These are phyloP conservation scores for Nitzschia palea DNA, from an alignment of 108 stramenopile genomes.

Conservation along the genomic window DNA sequence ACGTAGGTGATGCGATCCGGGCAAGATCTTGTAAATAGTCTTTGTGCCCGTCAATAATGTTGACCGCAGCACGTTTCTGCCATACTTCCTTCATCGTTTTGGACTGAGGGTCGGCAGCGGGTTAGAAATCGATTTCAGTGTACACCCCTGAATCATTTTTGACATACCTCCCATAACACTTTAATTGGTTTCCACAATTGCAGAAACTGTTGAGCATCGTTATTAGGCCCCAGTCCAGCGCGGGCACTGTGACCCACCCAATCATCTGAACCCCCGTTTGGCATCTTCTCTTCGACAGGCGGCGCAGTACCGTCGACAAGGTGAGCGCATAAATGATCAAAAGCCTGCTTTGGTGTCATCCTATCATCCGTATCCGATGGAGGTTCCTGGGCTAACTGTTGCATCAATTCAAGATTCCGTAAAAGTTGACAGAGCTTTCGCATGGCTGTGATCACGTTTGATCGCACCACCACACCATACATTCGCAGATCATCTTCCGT, in stretches of 20 bases:
- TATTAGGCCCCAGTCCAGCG: slow-evolving; percentile 82
- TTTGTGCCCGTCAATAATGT: slow-evolving; percentile 87
- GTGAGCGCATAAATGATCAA: slow-evolving; percentile 50
- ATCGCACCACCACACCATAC: slow-evolving; percentile 85
- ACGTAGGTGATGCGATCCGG: slow-evolving; percentile 76
- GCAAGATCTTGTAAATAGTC: slow-evolving; percentile 81
- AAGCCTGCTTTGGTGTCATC: slow-evolving; percentile 74
- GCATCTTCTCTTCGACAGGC: slow-evolving; percentile 22
- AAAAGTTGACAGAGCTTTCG: slow-evolving; percentile 73
- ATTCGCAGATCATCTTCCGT: slow-evolving; percentile 79
- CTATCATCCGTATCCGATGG: slow-evolving; percentile 39
- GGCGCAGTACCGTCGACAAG: slow-evolving; percentile 75
- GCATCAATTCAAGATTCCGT: slow-evolving; percentile 62
- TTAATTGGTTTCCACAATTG: slow-evolving; percentile 73
- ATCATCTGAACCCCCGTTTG: slow-evolving; percentile 51
- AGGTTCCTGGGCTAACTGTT: slow-evolving; percentile 63
- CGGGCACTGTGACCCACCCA: slow-evolving; percentile 86
- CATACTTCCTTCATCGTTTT: slow-evolving; percentile 72
- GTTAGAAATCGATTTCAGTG: neutral
- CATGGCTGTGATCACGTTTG: slow-evolving; percentile 77
- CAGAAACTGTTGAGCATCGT: slow-evolving; percentile 83
- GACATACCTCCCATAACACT: slow-evolving; percentile 83
- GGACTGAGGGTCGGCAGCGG: too few relatives aligned
- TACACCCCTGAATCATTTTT: too few relatives aligned
- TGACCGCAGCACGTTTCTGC: slow-evolving; percentile 73